Evolutionary conservation across 176 grass and related monocot species (phyloP), one percentile per base, ranked within the genome.

Genomic region (Aegilops umbellulata): DNA sequence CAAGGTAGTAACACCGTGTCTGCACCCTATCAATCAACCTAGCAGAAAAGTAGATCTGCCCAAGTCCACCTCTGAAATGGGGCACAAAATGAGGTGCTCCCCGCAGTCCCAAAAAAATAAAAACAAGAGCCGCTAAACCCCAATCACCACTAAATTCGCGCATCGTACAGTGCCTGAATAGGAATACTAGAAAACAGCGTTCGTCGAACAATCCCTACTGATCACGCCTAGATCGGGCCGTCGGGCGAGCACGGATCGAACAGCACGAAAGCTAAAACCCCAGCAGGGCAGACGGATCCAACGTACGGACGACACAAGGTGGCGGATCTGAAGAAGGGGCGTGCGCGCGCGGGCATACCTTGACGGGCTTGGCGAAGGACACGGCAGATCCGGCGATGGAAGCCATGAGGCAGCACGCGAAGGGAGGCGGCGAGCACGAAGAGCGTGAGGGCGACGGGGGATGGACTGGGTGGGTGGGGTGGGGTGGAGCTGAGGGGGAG

Each of bases 331-430:
- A 17, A 0, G n/a, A 44, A 1, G 69, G 2, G 23, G 10, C 1
- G 24, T 12, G 62, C 36, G 38, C 2, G 53, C 27, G 42, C 20
- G 20, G 6, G 42, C 0, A 26, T 86, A 90, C 89, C 89, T 91
- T 91, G 85, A 87, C 76, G 16, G 89, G 81, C 60, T 63, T 76
- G 81, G 85, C 85, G 68, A 87, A 80, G 69, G 81, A 91, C 17
- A 80, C 8, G 61, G 85, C 85, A 69, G 85, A 91, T 84, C 89
- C 81, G 76, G 85, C 69, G 81, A 84, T n/a, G 85, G 85, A 87
- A 22, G 89, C 89, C 85, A 91, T 91, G 80, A n/a, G 5, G 60
- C 38, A 46, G 24, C 16, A 15, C 10, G 10, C 6, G 67, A 24
- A 13, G 88, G 73, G 16, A 87, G 85, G 85, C 89, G 81, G 68